A percentile compares a stretch with the other conserved stretches of the same genome.
Evolutionary conservation across 306 rosid genomes (phyloP).

Genomic region (Citrullus mucosospermus): DNA sequence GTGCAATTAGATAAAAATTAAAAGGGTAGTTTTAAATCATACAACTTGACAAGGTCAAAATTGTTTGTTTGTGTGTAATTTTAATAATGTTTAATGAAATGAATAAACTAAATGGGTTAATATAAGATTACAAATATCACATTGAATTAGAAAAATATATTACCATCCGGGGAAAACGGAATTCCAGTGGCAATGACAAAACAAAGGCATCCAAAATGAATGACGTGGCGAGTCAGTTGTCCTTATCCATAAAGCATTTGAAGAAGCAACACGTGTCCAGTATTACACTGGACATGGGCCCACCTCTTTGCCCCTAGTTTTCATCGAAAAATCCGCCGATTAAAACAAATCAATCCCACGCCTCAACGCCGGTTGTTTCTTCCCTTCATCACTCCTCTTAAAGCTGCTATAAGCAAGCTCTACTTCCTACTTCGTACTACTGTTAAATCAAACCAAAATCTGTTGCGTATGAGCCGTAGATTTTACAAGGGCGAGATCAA

Average conservation of each 20-base stretch:
- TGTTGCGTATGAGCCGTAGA: not conserved
- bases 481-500: not conserved
- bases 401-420: too few species aligned
- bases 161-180: too few species aligned
- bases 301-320: not conserved
- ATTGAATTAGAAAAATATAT: not conserved
- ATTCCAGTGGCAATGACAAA: too few species aligned
- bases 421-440: not conserved
- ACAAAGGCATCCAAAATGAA: not conserved
- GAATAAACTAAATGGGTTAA: not conserved
- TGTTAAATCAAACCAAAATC: too few species aligned
- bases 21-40: too few species aligned
- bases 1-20: too few species aligned
- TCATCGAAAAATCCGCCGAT: not conserved
- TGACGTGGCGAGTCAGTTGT: not conserved
- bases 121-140: not conserved
- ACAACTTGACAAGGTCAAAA: too few species aligned
- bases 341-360: not conserved
- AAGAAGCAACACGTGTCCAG: not conserved
- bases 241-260: not conserved
- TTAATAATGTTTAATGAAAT: too few species aligned
- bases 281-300: not conserved
- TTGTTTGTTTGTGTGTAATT: too few species aligned
- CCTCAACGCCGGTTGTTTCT: not conserved
- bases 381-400: not conserved